Evolutionary conservation across 208 protist species (phyloP), one percentile per base, ranked within the genome.

Genomic region (Wallacemonas sp.): DNA sequence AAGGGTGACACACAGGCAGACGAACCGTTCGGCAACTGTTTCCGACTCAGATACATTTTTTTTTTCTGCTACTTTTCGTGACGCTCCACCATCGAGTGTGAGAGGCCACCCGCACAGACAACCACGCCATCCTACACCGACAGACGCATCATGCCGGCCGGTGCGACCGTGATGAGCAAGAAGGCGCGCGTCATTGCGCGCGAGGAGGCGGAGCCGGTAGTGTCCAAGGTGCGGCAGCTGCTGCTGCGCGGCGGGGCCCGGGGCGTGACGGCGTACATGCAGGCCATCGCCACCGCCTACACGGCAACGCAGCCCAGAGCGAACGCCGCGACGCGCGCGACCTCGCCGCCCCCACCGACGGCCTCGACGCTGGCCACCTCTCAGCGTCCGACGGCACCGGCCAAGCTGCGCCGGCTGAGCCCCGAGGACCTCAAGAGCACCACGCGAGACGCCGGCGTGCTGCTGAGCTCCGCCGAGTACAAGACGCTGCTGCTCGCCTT

Each of bases 181-280:
- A 74, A 81, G 42, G 86, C 87, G 75, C 57, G 84, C 26, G 67
- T 71, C 7, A 64, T 93, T 28, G 83, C 77, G 7, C 86, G 82
- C 22, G 86, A 92, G 68, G 68, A 77, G 50, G 81, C 78, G 1
- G 38, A 50, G 41, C 83, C 85, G 8, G 65, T 75, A 23, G 46
- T 90, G 41, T 22, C 3, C 29, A 85, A 82, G 32, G 52, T 91
- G 18, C 79, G 74, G n/a, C 48, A 86, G 59, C 70, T 89, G 38
- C 79, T 93, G 1, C 70, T 96, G 36, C 90, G 90, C 32, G 63
- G 79, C 20, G 90, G 90, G 26, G 84, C 84, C 11, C 36, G 72
- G 14, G 76, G 83, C 3, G 85, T 84, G 26, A 32, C 82, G 31
- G 72, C 91, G 39, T 84, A 92, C 29, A 74, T 86, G 36, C 72